Evolutionary conservation across 331 rosid species (phyloP).

Genomic region (Malus hybrid): DNA sequence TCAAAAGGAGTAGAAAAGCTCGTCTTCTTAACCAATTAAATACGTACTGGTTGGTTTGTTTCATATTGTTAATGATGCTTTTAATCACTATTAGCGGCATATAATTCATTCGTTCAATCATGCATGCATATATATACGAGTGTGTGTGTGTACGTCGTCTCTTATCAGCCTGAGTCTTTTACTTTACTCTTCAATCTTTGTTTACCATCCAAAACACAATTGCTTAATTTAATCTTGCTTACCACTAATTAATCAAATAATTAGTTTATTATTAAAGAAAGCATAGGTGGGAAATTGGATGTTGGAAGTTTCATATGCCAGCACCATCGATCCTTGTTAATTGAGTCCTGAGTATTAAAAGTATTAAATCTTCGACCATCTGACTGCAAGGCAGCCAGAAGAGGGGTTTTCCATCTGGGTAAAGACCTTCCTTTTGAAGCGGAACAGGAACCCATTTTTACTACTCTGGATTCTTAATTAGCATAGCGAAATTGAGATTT

Average conservation of each 20-base stretch:
- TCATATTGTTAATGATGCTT: conserved; percentile 8
- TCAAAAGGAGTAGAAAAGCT: not conserved
- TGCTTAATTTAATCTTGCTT: not conserved
- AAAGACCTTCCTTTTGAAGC: too few relatives aligned
- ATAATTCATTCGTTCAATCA: not conserved
- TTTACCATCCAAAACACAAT: not conserved
- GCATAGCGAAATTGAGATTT: too few relatives aligned
- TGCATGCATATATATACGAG: too few relatives aligned
- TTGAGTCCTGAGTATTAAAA: not conserved
- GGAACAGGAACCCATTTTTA: too few relatives aligned
- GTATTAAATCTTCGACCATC: too few relatives aligned
- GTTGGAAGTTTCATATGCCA: not conserved
- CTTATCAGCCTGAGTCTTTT: not conserved
- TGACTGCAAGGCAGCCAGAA: too few relatives aligned
- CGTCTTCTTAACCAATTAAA: not conserved
- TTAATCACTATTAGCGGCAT: conserved; percentile 9
- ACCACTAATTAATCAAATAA: not conserved
- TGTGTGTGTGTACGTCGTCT: too few relatives aligned
- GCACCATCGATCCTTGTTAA: not conserved
- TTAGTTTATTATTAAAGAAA: not conserved
- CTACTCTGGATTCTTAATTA: too few relatives aligned
- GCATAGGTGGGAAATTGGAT: not conserved
- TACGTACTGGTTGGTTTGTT: not conserved
- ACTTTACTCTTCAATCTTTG: not conserved
- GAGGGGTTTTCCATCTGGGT: too few relatives aligned